A percentile compares a stretch with the other conserved stretches of the same genome.
Conservation (phyloP, 139 green algal genomes). For the Tetradesmus lagerheimii region DNA sequence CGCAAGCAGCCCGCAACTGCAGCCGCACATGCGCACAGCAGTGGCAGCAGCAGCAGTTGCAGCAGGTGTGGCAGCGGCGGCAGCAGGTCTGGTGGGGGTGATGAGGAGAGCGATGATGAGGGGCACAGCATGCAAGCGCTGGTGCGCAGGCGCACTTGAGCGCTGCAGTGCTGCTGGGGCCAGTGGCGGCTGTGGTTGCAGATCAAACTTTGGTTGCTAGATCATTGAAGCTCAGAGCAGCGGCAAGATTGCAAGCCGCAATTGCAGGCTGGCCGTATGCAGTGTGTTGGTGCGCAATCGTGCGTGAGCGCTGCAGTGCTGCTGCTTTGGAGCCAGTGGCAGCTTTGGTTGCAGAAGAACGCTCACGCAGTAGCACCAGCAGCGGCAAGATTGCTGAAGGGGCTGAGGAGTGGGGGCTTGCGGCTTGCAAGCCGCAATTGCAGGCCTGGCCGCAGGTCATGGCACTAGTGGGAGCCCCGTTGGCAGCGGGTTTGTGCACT, state of each 20-base stretch:
- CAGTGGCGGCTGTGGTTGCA: background rate
- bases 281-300: background rate
- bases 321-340: background rate
- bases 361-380: background rate
- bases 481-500: too few species aligned
- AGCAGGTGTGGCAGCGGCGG: background rate
- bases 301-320: background rate
- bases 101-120: background rate
- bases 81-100: background rate
- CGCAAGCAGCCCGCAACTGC: background rate
- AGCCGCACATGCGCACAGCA: background rate
- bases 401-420: too few species aligned
- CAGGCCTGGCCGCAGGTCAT: too few species aligned
- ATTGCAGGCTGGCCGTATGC: too few species aligned
- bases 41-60: background rate
- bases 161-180: background rate
- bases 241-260: too few species aligned
- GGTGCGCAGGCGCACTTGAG: background rate
- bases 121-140: background rate
- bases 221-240: too few species aligned
- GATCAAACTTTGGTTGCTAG: too few species aligned
- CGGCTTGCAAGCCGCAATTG: too few species aligned
- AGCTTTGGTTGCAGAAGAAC: background rate
- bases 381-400: background rate
- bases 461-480: too few species aligned